Conservation (phyloP, 208 protist species). For the Acanthamoeba triangularis region DNA sequence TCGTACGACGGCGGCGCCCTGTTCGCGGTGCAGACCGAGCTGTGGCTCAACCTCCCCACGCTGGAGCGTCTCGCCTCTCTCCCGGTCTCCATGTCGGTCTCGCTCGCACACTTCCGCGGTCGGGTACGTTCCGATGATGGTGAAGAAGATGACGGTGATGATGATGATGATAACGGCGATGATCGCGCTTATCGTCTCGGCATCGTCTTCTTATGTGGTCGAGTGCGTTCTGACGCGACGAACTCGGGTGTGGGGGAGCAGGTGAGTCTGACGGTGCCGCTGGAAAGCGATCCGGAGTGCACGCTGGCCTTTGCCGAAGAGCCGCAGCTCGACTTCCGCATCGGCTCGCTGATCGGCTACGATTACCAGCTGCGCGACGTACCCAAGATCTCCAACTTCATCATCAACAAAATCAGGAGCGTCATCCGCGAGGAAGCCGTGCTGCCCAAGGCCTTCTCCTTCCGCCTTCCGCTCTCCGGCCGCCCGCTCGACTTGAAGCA, state of each 20-base stretch:
- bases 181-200: too few species aligned
- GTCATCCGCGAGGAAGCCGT: slow-evolving; percentile 6
- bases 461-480: background rate
- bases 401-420: slow-evolving; percentile 29
- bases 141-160: too few species aligned
- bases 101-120: slow-evolving; percentile 10
- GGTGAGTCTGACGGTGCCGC: slow-evolving; percentile 1
- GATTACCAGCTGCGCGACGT: slow-evolving; percentile 33
- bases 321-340: slow-evolving; percentile 18
- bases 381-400: slow-evolving; percentile 51
- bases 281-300: slow-evolving; percentile 25
- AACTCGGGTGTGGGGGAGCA: background rate
- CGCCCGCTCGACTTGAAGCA: slow-evolving; percentile 8
- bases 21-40: slow-evolving; percentile 15
- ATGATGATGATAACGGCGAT: background rate
- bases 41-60: slow-evolving; percentile 49
- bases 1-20: slow-evolving; percentile 26
- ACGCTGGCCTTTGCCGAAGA: slow-evolving; percentile 20
- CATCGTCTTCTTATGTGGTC: background rate
- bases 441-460: slow-evolving; percentile 19
- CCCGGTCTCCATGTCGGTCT: slow-evolving; percentile 44
- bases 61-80: slow-evolving; percentile 6
- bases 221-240: background rate
- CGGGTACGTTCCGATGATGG: background rate
- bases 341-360: slow-evolving; percentile 37